phyloP scores from a whole-genome alignment of 2,329 filamentous ascomycete species.

The Rhynchosporium agropyri region DNA sequence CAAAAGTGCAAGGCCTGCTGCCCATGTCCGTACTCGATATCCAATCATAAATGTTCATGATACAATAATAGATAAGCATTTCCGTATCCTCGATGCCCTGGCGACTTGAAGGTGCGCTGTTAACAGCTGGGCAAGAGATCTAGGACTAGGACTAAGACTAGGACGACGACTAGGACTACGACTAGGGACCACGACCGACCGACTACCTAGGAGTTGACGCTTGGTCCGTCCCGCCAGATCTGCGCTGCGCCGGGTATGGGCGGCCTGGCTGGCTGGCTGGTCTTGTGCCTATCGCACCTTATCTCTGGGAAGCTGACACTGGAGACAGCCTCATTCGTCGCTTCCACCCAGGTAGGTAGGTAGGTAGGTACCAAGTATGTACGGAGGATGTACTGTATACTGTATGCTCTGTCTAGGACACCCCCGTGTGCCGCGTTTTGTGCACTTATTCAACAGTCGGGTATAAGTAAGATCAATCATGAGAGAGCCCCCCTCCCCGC shows the following conservation, averaged over 20 bases:
- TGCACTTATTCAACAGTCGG: conserved; percentile 17
- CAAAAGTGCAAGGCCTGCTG: not conserved
- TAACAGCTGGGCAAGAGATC: not conserved
- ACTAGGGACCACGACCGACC: too few relatives aligned
- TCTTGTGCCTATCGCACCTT: not conserved
- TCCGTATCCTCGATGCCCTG: conserved; percentile 8
- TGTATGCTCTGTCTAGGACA: conserved; percentile 10
- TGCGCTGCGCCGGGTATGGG: conserved; percentile 25
- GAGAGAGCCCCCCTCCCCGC: not conserved
- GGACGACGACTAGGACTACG: too few relatives aligned
- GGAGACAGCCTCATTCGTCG: conserved; percentile 23
- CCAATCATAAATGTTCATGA: too few relatives aligned
- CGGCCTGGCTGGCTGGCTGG: not conserved
- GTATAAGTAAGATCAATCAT: conserved; percentile 7
- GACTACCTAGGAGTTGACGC: conserved; percentile 15
- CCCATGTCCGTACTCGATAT: too few relatives aligned
- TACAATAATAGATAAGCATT: too few relatives aligned
- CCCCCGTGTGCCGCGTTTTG: conserved; percentile 8
- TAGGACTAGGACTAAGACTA: not conserved
- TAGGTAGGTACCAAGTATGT: too few relatives aligned
- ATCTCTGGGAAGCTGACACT: conserved; percentile 3
- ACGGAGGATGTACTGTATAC: too few relatives aligned
- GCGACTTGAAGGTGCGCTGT: too few relatives aligned
- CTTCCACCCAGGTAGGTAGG: not conserved
- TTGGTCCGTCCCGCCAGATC: conserved; percentile 26